Percentiles rank a stretch among this genome's conserved stretches.
Evolutionary conservation across 345 rosid species (phyloP).

Genomic region (Pistacia integerrima): DNA sequence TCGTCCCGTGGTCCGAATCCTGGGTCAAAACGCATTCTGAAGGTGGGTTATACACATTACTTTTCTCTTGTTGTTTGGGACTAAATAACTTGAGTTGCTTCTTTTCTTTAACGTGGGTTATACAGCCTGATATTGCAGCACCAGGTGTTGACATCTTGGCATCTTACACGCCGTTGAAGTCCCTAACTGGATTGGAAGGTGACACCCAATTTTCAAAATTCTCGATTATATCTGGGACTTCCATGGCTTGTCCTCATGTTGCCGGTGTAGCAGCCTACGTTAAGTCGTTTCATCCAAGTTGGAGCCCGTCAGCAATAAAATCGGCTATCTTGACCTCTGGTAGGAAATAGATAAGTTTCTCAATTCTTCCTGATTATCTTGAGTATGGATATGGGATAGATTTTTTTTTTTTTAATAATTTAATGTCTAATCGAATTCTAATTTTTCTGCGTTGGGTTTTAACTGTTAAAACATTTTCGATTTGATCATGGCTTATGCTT

Average conservation of each 20-base stretch:
- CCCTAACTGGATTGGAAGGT: conserved; percentile 80
- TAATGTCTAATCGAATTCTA: too few species aligned
- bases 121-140: conserved; percentile 89
- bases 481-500: neutral
- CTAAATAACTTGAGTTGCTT: too few species aligned
- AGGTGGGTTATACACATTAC: conserved; percentile 37
- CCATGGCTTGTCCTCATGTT: conserved; percentile 92
- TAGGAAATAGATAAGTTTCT: neutral
- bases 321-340: neutral
- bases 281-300: conserved; percentile 84
- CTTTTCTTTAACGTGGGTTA: neutral
- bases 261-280: conserved; percentile 79
- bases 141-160: conserved; percentile 72
- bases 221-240: conserved; percentile 83
- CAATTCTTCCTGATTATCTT: neutral
- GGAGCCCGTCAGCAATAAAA: conserved; percentile 59
- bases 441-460: too few species aligned
- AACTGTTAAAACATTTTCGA: neutral
- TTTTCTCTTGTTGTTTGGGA: too few species aligned
- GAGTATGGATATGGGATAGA: neutral
- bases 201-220: conserved; percentile 77
- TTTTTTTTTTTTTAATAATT: too few species aligned
- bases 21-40: conserved; percentile 65
- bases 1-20: conserved; percentile 95
- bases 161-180: conserved; percentile 69